Evolutionary conservation across 768 basidiomycete species (phyloP), one percentile per base, ranked within the genome.

Genomic region (Rhodocollybia butyracea): DNA sequence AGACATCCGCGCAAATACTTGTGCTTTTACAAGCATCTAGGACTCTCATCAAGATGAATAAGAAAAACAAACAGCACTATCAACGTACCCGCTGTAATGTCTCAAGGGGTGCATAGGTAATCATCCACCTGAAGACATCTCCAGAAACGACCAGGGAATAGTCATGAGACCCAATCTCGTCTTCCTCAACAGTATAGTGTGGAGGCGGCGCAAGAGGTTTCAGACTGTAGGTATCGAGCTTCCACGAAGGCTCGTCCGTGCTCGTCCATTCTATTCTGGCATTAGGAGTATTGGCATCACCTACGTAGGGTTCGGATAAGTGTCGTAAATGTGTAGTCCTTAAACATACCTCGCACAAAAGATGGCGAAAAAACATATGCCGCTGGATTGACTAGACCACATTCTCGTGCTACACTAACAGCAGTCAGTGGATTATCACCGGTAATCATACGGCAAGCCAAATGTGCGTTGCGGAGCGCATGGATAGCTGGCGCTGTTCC

Each of bases 1-100:
- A 8, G 97, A 99, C 97, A 99, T 98, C 22, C 97, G 84, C 8
- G 97, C 95, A 68, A 94, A 99, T 43, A 98, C 86, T 67, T 97
- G 92, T 2, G 95, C 85, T 70, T 96, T 96, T 30, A 98, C 90
- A 19, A 99, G 85, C 94, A 99, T 97, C 96, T 98, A 52, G 15
- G 53, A 29, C 34, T 46, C 34, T 39, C 56, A 12, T 52, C 43
- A 56, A 41, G 42, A 52, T 27, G 38, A 32, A 19, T 46, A 17
- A 47, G 39, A 30, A 19, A 13, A 46, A 22, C 11, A 8, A 13
- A 24, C 15, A 36, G 4, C 17, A 15, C 51, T n/a, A 42, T 32
- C 48, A 55, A 72, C 88, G 58, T 67, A 96, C 95, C 50, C 95
- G 80, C 63, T 98, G 94, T 59, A 98, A 70, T 0, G 97, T 98